Conservation (phyloP, 176 grass and related monocot genomes). For the Hordeum vulgare region DNA sequence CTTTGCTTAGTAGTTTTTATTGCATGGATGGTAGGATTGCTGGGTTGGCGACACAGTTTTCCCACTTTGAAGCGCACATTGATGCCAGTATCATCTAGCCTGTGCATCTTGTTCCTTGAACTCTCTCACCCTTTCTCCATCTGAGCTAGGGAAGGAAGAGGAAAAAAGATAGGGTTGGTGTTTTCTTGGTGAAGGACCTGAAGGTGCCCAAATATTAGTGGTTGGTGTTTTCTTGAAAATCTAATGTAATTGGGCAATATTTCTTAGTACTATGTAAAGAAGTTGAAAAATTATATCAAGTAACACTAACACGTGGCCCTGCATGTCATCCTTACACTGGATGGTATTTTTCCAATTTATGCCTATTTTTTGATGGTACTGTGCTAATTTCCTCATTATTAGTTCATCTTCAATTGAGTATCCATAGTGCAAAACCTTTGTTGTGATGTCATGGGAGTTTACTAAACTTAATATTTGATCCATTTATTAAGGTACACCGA, state of each 20-base stretch:
- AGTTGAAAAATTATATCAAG: background rate
- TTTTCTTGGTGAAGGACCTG: background rate
- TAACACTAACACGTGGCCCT: background rate
- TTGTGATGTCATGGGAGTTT: background rate
- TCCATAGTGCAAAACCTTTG: background rate
- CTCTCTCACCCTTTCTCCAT: background rate
- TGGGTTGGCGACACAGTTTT: background rate
- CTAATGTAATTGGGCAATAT: background rate
- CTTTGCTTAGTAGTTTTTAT: background rate
- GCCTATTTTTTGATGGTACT: background rate
- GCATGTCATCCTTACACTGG: background rate
- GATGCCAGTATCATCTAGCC: background rate
- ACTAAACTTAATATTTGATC: conserved; percentile 37
- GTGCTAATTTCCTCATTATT: background rate
- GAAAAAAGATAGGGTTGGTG: background rate
- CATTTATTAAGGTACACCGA: conserved; percentile 73
- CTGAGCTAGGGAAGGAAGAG: background rate
- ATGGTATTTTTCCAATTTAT: background rate
- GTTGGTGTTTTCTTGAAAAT: background rate
- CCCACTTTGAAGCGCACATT: background rate
- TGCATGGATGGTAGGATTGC: background rate
- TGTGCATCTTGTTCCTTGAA: background rate
- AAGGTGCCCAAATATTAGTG: background rate
- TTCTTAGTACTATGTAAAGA: background rate
- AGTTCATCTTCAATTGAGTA: background rate